phyloP scores from a whole-genome alignment of 495 filamentous ascomycete genomes.

The Aspergillus avenaceus region DNA sequence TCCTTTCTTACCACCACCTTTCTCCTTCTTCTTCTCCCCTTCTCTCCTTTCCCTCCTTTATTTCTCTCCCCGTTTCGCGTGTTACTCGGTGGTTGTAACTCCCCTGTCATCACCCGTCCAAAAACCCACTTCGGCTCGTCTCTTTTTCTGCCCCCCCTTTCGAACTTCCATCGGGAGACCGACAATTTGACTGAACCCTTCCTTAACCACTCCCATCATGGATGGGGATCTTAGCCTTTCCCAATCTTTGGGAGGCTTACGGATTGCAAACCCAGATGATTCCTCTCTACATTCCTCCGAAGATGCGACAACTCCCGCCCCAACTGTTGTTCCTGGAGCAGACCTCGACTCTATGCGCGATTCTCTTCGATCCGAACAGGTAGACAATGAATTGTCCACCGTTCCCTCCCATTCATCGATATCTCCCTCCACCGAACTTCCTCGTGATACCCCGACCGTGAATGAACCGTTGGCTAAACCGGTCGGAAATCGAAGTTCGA shows the following conservation, averaged over 20 bases:
- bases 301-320: constrained; percentile 28
- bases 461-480: constrained; percentile 13
- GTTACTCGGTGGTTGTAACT: not conserved
- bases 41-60: not conserved
- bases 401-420: not conserved
- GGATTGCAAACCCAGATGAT: constrained; percentile 96
- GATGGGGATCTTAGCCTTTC: constrained; percentile 91
- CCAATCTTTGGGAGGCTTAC: constrained; percentile 86
- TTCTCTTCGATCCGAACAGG: constrained; percentile 17
- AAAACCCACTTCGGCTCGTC: not conserved
- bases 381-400: constrained; percentile 11
- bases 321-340: constrained; percentile 20
- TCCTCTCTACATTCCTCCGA: constrained; percentile 56
- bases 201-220: constrained; percentile 50
- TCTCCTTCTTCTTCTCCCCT: constrained; percentile 2
- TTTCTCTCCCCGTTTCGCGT: not conserved
- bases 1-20: constrained; percentile 10
- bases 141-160: constrained; percentile 2
- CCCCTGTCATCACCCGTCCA: not conserved
- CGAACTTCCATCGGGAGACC: not conserved
- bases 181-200: not conserved
- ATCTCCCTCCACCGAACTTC: constrained; percentile 12
- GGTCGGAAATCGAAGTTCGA: constrained; percentile 28
- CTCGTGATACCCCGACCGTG: constrained; percentile 12
- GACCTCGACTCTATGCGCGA: constrained; percentile 15